Percentiles rank a stretch among this genome's conserved stretches.
Evolutionary conservation across 2,329 filamentous ascomycete species (phyloP).

Genomic region (Pseudocercospora vitis): DNA sequence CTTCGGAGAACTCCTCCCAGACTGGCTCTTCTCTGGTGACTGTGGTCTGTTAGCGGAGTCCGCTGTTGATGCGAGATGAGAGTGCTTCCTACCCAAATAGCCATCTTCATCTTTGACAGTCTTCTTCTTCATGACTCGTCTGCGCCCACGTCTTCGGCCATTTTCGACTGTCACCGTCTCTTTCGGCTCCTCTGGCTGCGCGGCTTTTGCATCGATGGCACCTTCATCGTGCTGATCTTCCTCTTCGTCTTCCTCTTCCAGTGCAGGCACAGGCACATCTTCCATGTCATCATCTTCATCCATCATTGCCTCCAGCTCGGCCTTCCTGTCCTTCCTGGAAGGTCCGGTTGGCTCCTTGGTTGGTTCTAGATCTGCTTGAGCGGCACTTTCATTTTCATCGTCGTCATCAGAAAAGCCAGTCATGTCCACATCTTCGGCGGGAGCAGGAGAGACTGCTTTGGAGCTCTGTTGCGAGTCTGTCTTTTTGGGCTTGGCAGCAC

Average conservation of each 20-base stretch:
- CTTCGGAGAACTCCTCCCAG: conserved; percentile 94
- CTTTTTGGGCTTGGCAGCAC: conserved; percentile 54
- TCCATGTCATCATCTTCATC: too few relatives aligned
- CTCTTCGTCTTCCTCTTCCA: conserved; percentile 24
- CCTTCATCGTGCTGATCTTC: conserved; percentile 50
- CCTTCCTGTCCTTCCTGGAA: conserved; percentile 62
- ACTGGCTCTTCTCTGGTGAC: conserved; percentile 81
- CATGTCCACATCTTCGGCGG: conserved; percentile 35
- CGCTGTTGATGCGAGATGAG: not conserved
- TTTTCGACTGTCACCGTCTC: conserved; percentile 56
- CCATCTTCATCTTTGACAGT: conserved; percentile 84
- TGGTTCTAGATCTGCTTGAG: conserved; percentile 23
- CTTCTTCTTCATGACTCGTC: conserved; percentile 84
- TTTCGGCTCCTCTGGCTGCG: conserved; percentile 40
- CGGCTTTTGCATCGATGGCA: conserved; percentile 53
- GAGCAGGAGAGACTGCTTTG: conserved; percentile 39
- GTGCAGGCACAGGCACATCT: conserved; percentile 32
- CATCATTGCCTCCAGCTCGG: conserved; percentile 72
- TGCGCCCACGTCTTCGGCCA: conserved; percentile 71
- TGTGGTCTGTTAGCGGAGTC: conserved; percentile 41
- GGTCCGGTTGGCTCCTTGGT: conserved; percentile 35
- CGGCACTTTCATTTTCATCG: conserved; percentile 43
- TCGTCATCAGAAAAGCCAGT: conserved; percentile 52
- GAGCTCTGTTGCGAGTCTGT: conserved; percentile 42
- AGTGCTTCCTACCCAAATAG: conserved; percentile 69